phyloP scores from a whole-genome alignment of 1,139 yeast genomes.

The Protomyces macrosporus region DNA sequence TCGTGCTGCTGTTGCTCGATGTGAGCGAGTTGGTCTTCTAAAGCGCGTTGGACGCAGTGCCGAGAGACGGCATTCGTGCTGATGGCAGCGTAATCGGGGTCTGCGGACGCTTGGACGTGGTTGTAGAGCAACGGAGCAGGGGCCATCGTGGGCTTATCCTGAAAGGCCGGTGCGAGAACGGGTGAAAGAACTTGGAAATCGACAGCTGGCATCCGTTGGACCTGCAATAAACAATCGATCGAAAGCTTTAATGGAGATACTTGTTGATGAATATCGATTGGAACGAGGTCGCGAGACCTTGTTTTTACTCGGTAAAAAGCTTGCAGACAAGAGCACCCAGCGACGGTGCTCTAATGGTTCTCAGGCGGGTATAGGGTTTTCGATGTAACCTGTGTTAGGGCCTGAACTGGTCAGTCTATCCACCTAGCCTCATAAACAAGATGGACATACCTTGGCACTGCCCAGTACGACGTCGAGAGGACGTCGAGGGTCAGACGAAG shows the following conservation, averaged over 20 bases:
- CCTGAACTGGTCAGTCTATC: not conserved
- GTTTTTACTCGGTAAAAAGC: not conserved
- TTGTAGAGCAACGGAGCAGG: not conserved
- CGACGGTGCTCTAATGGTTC: not conserved
- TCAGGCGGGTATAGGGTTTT: constrained; percentile 1
- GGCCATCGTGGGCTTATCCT: not conserved
- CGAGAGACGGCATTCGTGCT: not conserved
- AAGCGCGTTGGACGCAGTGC: not conserved
- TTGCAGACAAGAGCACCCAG: not conserved
- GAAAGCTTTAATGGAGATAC: too few species aligned
- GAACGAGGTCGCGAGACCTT: not conserved
- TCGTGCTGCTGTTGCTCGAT: not conserved
- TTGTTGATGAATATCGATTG: too few species aligned
- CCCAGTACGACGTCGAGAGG: constrained; percentile 2
- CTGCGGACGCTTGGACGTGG: not conserved
- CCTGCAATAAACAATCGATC: too few species aligned
- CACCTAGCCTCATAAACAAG: not conserved
- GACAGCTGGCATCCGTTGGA: not conserved
- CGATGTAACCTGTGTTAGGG: not conserved
- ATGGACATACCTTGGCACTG: not conserved
- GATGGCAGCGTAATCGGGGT: not conserved
- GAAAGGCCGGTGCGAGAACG: not conserved
- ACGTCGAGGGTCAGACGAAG: constrained; percentile 2
- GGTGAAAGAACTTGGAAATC: not conserved
- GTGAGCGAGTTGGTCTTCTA: not conserved